phyloP scores from a whole-genome alignment of 768 basidiomycete species.

The Mycena galopus region DNA sequence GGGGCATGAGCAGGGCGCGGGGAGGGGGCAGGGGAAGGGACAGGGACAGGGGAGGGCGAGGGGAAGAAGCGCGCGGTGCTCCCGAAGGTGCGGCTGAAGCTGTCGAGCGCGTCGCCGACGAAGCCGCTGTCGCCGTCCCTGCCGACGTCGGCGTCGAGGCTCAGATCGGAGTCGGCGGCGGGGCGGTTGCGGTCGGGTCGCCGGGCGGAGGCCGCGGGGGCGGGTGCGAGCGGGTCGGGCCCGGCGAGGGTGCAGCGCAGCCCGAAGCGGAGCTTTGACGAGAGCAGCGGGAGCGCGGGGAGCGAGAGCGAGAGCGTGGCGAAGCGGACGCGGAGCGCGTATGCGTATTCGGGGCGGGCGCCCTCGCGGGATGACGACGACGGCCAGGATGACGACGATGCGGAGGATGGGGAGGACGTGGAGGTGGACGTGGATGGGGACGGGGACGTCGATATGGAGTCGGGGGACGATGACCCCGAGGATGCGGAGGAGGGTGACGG shows the following conservation, averaged over 20 bases:
- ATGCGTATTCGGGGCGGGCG: conserved; percentile 27
- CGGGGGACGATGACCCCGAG: conserved; percentile 36
- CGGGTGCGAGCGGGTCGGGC: background rate
- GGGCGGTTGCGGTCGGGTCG: conserved; percentile 3
- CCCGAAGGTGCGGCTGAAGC: conserved; percentile 50
- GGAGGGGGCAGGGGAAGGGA: background rate
- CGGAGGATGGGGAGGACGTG: conserved; percentile 36
- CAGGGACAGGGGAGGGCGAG: background rate
- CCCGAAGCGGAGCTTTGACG: conserved; percentile 70
- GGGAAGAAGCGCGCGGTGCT: conserved; percentile 3
- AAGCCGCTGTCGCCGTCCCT: conserved; percentile 25
- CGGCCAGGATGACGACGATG: conserved; percentile 6
- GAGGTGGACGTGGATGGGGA: conserved; percentile 37
- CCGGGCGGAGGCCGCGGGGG: background rate
- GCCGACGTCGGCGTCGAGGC: conserved; percentile 29
- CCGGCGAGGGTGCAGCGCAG: conserved; percentile 53
- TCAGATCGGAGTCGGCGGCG: background rate
- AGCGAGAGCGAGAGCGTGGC: conserved; percentile 48
- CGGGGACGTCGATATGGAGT: conserved; percentile 34
- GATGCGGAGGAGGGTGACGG: conserved; percentile 30
- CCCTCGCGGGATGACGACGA: background rate
- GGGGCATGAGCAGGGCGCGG: background rate
- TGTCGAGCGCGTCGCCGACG: conserved; percentile 40
- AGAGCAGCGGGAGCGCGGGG: conserved; percentile 60
- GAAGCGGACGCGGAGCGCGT: conserved; percentile 51